phyloP scores from a whole-genome alignment of 2,329 filamentous ascomycete species.

The Pestalotiopsis sp. region DNA sequence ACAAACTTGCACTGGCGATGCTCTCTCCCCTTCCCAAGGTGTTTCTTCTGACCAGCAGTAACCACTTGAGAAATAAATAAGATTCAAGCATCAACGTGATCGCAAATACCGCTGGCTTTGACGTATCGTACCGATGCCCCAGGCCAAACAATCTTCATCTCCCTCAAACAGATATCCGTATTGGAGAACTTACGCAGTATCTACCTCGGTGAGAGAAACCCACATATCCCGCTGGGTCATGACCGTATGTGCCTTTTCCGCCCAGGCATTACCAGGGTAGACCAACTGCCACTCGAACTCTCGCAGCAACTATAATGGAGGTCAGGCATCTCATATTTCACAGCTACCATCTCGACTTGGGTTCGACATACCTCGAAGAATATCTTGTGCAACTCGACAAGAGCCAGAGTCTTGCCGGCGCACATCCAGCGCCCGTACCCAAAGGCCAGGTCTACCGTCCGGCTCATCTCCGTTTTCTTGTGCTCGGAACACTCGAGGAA shows the following conservation, averaged over 20 bases:
- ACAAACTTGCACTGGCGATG: no score
- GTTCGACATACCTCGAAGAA: constrained; percentile 37
- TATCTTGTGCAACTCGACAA: constrained; percentile 43
- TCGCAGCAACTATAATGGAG: constrained; percentile 17
- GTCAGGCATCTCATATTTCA: not conserved
- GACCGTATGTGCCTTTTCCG: constrained; percentile 16
- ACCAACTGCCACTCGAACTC: constrained; percentile 23
- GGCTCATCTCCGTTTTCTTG: constrained; percentile 29
- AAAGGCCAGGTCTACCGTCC: constrained; percentile 38
- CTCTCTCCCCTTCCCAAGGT: no score
- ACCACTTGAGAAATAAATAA: no score
- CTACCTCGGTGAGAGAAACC: constrained; percentile 18
- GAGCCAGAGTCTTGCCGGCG: constrained; percentile 40
- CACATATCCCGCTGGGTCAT: constrained; percentile 21
- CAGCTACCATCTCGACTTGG: no score
- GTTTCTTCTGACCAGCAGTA: no score
- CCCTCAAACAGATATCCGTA: no score
- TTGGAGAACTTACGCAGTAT: not conserved
- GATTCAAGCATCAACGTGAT: no score
- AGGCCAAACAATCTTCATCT: no score
- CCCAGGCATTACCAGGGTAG: constrained; percentile 17
- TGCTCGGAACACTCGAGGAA: constrained; percentile 28
- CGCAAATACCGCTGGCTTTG: no score
- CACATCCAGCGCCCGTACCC: constrained; percentile 39
- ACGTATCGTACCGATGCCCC: not conserved